Conservation (phyloP, 179 eudicot species). For the Nepenthes alata region DNA sequence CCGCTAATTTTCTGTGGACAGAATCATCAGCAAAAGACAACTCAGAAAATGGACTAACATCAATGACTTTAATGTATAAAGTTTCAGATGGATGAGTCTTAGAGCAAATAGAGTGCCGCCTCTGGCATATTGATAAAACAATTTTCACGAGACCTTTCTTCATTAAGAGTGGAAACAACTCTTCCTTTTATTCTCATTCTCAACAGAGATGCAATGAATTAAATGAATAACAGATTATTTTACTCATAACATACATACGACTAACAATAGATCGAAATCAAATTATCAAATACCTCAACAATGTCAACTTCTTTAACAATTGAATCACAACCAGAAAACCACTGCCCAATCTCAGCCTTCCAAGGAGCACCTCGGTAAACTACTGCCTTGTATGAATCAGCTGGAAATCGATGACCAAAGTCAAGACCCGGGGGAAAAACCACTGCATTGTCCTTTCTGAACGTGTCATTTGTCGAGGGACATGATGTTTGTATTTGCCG, state of each 20-base stretch:
- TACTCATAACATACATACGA: neutral
- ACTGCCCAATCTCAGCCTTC: constrained; percentile 77
- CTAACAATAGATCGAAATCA: constrained; percentile 1
- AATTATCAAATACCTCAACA: constrained; percentile 51
- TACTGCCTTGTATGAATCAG: constrained; percentile 58
- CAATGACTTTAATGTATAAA: neutral
- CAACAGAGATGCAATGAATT: too few relatives aligned
- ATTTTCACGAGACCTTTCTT: too few relatives aligned
- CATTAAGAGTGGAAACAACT: neutral
- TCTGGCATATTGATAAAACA: too few relatives aligned
- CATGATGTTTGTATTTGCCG: constrained; percentile 31
- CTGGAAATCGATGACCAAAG: constrained; percentile 37
- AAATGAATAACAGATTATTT: neutral
- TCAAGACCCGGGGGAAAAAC: constrained; percentile 9
- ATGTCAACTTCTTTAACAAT: constrained; percentile 32
- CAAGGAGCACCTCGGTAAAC: constrained; percentile 82
- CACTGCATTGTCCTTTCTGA: constrained; percentile 4
- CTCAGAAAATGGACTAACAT: neutral
- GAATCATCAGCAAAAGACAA: constrained; percentile 8
- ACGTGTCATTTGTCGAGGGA: constrained; percentile 23
- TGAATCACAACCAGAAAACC: constrained; percentile 78
- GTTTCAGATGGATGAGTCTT: neutral
- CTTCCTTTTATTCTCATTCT: too few relatives aligned
- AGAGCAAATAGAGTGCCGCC: neutral
- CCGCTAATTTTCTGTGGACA: constrained; percentile 55